Conservation (phyloP, 2,329 filamentous ascomycete species). For the Ceratocystis papillata region DNA sequence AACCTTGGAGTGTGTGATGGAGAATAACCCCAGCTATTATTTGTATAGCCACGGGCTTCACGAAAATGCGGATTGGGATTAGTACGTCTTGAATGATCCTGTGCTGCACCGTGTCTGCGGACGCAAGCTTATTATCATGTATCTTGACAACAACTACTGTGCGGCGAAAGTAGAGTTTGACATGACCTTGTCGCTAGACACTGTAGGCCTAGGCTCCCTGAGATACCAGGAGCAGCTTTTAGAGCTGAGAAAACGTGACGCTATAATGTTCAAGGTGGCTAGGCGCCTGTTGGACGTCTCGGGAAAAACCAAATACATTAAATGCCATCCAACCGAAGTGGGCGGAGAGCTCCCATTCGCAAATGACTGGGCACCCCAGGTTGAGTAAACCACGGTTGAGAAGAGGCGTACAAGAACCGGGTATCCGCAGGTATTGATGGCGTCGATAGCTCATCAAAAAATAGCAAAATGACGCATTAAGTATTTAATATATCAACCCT, state of each 20-base stretch:
- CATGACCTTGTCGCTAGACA: neutral
- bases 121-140: neutral
- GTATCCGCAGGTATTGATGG: neutral
- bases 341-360: too few species aligned
- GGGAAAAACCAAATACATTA: too few species aligned
- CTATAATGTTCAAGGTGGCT: too few species aligned
- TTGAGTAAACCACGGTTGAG: neutral
- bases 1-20: neutral
- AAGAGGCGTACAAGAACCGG: neutral
- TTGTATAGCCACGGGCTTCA: neutral
- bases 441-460: neutral
- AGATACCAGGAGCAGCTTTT: too few species aligned
- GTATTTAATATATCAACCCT: neutral
- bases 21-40: too few species aligned
- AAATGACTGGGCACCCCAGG: neutral
- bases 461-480: neutral
- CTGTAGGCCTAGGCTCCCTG: neutral
- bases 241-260: too few species aligned
- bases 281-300: too few species aligned
- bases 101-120: neutral
- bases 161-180: neutral
- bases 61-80: constrained; percentile 25
- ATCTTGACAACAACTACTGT: constrained; percentile 24
- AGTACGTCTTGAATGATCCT: constrained; percentile 27
- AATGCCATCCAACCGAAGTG: too few species aligned